Evolutionary conservation across 495 filamentous ascomycete genomes (phyloP).

Genomic region (Hypomontagnella submonticulosa): DNA sequence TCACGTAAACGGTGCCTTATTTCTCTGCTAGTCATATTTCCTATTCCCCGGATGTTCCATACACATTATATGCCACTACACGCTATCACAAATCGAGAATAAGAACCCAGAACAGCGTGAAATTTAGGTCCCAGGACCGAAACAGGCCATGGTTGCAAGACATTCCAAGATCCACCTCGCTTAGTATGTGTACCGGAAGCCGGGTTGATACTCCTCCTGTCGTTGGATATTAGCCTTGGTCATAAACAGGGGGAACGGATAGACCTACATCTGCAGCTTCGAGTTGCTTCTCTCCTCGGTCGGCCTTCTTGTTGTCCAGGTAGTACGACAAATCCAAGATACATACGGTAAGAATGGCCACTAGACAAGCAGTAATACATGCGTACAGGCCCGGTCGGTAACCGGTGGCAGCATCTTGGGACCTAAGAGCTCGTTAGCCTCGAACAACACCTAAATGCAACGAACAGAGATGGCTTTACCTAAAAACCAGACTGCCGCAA

Average conservation of each 20-base stretch:
- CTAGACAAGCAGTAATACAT: constrained; percentile 53
- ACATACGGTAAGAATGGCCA: constrained; percentile 52
- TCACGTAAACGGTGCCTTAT: no score
- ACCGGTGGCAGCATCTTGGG: constrained; percentile 48
- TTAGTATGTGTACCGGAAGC: constrained; percentile 62
- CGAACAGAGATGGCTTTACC: constrained; percentile 38
- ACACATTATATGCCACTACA: no score
- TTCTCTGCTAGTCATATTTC: no score
- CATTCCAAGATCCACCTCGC: not conserved
- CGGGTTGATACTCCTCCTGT: constrained; percentile 55
- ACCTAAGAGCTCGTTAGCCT: constrained; percentile 28
- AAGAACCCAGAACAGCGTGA: no score
- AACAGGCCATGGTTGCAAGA: no score
- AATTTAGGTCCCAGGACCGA: no score
- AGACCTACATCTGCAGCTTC: constrained; percentile 54
- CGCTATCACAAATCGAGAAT: no score
- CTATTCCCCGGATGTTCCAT: no score
- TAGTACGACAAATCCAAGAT: constrained; percentile 48
- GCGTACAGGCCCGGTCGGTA: constrained; percentile 60
- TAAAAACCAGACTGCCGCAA: constrained; percentile 66
- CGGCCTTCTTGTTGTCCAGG: constrained; percentile 54
- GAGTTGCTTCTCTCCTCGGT: constrained; percentile 57
- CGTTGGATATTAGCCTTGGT: constrained; percentile 15
- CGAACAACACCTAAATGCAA: not conserved
- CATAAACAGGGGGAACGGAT: not conserved